Percentiles rank a stretch among this genome's conserved stretches.
Conservation (phyloP, 2,329 filamentous ascomycete species). For the Fusarium napiforme region DNA sequence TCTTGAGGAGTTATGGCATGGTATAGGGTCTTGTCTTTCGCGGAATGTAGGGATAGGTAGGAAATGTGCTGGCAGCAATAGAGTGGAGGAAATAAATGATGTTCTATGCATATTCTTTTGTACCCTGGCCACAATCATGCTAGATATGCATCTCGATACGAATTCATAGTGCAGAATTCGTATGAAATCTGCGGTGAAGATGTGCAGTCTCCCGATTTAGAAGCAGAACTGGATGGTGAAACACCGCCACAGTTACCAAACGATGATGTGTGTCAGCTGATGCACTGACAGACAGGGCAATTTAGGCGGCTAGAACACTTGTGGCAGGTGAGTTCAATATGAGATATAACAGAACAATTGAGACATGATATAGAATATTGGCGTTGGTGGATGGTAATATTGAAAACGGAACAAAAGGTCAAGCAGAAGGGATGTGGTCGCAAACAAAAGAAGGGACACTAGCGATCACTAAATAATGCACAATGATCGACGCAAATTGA, state of each 20-base stretch:
- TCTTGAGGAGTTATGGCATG: neutral
- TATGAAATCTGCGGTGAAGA: constrained; percentile 15
- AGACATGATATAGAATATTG: neutral
- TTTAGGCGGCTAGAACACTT: neutral
- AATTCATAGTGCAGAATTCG: constrained; percentile 6
- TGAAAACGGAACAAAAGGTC: constrained; percentile 1
- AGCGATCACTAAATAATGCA: constrained; percentile 15
- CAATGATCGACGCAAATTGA: constrained; percentile 24
- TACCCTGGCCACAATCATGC: neutral
- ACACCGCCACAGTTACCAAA: constrained; percentile 34
- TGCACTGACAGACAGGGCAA: neutral
- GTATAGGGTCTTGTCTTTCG: constrained; percentile 1
- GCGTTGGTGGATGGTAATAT: neutral
- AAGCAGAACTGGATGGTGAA: constrained; percentile 26
- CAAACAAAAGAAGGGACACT: constrained; percentile 10
- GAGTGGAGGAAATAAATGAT: constrained; percentile 8
- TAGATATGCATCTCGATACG: constrained; percentile 4
- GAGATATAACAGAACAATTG: neutral
- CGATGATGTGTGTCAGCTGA: constrained; percentile 25
- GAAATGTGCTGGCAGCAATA: constrained; percentile 2
- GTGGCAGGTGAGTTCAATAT: constrained; percentile 6
- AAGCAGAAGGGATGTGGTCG: constrained; percentile 7
- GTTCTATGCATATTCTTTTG: neutral
- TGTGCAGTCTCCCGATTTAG: constrained; percentile 37
- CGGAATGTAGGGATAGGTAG: neutral